Base-by-base conservation (phyloP, 768 basidiomycete genomes). In the Punctularia strigosozonata region DNA sequence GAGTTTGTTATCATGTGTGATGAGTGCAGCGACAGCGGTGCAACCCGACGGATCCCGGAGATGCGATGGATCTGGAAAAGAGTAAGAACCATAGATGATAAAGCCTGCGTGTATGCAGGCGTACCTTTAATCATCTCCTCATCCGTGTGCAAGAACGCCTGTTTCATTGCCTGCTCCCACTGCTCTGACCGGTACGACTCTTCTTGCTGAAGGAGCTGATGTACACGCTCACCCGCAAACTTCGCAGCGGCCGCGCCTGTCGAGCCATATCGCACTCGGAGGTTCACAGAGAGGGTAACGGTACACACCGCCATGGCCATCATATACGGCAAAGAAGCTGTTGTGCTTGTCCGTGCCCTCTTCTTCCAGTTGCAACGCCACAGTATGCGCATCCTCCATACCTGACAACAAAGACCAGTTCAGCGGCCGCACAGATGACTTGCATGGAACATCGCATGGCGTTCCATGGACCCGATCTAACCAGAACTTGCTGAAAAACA, bases 381-480 rank as follows among this genome's bases (percentile, higher is more conserved):
- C 68, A 14, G 85, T 69, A 60, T 98, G 94, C 1, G 94, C 77
- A 52, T 99, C 94, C 64, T 99, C 95, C 95, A 99, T 98, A 50
- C 80, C 94, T 99, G 53, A 37, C 4, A 25, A 6, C 7, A 28
- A 17, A 33, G 13, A n/a, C n/a, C n/a, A n/a, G n/a, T n/a, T n/a
- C n/a, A n/a, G n/a, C n/a, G n/a, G n/a, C n/a, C n/a, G n/a, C n/a
- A n/a, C n/a, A n/a, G n/a, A n/a, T n/a, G n/a, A n/a, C n/a, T n/a
- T n/a, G n/a, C n/a, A n/a, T n/a, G n/a, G n/a, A n/a, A n/a, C n/a
- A n/a, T n/a, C n/a, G 20, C 19, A 17, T n/a, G 36, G 18, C 18
- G 36, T n/a, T n/a, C n/a, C n/a, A 30, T 51, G 41, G 44, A 42
- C 2, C 18, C 18, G 24, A 6, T 12, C 6, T 12, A 18, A 7